Percentiles rank a stretch among this genome's conserved stretches.
Evolutionary conservation across 2,329 filamentous ascomycete genomes (phyloP).

Genomic region (Venturia effusa): DNA sequence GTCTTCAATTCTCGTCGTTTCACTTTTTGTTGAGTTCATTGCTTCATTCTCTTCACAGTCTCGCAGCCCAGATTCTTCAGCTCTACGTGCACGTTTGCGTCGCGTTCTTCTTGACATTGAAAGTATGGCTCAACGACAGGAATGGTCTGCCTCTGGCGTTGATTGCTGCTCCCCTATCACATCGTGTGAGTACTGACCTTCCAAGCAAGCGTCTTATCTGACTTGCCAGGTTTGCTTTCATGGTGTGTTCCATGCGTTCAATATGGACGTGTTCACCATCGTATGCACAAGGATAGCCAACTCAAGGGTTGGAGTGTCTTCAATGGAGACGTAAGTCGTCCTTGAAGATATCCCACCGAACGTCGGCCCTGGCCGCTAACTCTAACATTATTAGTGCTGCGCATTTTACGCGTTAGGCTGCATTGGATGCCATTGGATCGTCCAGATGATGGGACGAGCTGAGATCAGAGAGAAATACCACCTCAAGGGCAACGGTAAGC

Average conservation of each 20-base stretch:
- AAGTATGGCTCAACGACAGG: slow-evolving; percentile 6
- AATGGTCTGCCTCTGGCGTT: slow-evolving; percentile 14
- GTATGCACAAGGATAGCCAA: slow-evolving; percentile 20
- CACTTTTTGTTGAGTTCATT: not conserved
- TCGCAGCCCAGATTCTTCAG: not conserved
- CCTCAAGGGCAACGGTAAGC: slow-evolving; percentile 18
- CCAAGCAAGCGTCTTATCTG: not conserved
- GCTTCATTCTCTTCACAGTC: not conserved
- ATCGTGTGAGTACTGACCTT: slow-evolving; percentile 18
- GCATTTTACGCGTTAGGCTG: slow-evolving; percentile 19
- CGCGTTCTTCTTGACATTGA: not conserved
- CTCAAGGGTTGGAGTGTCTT: slow-evolving; percentile 20
- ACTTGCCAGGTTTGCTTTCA: slow-evolving; percentile 19
- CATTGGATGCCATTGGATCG: slow-evolving; percentile 21
- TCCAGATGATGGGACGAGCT: slow-evolving; percentile 22
- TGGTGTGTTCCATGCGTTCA: slow-evolving; percentile 25
- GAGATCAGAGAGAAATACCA: slow-evolving; percentile 24
- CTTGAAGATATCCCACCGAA: not conserved
- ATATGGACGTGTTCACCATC: slow-evolving; percentile 22
- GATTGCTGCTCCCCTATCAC: slow-evolving; percentile 22
- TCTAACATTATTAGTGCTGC: slow-evolving; percentile 17
- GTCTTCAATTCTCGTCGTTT: not conserved
- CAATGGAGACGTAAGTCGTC: slow-evolving; percentile 18
- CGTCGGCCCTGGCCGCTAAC: too few relatives aligned
- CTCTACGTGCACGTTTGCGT: not conserved